These are phyloP conservation scores for Periconia digitata DNA, from an alignment of 2,329 filamentous ascomycete genomes.

Conservation along the genomic window DNA sequence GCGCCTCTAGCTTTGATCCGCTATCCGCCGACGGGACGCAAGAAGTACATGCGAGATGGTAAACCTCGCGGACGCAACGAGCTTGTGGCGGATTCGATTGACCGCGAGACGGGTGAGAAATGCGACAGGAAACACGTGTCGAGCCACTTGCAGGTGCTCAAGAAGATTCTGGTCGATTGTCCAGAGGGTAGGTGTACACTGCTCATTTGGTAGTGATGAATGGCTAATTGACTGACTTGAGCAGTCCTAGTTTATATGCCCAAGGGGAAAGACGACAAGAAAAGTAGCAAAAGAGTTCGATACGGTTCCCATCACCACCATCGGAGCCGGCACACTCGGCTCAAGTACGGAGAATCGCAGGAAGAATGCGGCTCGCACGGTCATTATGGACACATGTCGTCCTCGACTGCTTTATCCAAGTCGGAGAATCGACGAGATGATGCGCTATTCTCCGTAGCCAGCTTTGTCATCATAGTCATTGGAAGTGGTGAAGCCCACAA, in stretches of 20 bases:
- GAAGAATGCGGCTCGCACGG: slow-evolving; percentile 15
- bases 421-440: slow-evolving; percentile 10
- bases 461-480: slow-evolving; percentile 46
- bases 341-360: slow-evolving; percentile 26
- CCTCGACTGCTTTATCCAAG: slow-evolving; percentile 12
- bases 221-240: slow-evolving; percentile 20
- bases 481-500: slow-evolving; percentile 25
- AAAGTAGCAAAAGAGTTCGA: slow-evolving; percentile 13
- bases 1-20: slow-evolving; percentile 43
- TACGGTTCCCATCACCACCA: slow-evolving; percentile 20
- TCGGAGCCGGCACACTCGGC: slow-evolving; percentile 23
- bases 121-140: slow-evolving; percentile 63
- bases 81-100: slow-evolving; percentile 61
- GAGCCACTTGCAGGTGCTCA: slow-evolving; percentile 65
- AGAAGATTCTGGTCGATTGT: slow-evolving; percentile 56
- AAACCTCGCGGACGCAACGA: slow-evolving; percentile 63
- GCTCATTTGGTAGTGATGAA: background rate
- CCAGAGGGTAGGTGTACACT: slow-evolving; percentile 53
- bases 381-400: slow-evolving; percentile 17
- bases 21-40: slow-evolving; percentile 61
- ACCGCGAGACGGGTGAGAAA: slow-evolving; percentile 55
- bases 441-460: slow-evolving; percentile 24
- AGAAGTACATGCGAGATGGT: slow-evolving; percentile 52
- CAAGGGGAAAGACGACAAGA: slow-evolving; percentile 26
- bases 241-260: slow-evolving; percentile 47